Conservation (phyloP, 495 filamentous ascomycete genomes). For the Cenococcum geophilum region DNA sequence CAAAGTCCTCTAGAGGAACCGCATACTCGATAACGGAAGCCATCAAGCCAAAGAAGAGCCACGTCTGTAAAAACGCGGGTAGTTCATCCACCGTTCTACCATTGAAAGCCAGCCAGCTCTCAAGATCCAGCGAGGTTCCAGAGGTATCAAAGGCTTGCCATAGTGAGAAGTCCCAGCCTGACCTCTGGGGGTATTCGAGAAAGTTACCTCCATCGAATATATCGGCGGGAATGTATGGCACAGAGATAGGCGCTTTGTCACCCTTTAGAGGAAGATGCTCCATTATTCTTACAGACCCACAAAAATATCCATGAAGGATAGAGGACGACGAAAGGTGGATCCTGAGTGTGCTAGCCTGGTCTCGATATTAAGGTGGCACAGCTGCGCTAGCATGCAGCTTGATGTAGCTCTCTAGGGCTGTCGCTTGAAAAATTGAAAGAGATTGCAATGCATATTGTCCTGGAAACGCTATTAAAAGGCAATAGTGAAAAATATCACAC, state of each 20-base stretch:
- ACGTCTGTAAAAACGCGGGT: constrained; percentile 10
- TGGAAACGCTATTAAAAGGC: too few species aligned
- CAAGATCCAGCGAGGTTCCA: background rate
- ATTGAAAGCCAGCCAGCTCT: constrained; percentile 1
- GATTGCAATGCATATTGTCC: too few species aligned
- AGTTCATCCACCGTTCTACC: constrained; percentile 8
- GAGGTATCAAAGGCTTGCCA: background rate
- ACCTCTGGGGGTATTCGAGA: constrained; percentile 5
- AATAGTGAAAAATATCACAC: too few species aligned
- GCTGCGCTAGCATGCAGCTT: too few species aligned
- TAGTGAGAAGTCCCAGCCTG: constrained; percentile 16
- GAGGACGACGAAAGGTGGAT: too few species aligned
- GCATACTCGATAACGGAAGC: background rate
- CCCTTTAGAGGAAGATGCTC: constrained; percentile 6
- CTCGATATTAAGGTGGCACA: too few species aligned
- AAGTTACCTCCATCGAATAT: constrained; percentile 12
- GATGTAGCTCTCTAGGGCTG: too few species aligned
- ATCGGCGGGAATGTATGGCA: background rate
- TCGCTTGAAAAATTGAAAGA: too few species aligned
- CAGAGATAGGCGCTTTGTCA: background rate
- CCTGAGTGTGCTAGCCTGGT: too few species aligned
- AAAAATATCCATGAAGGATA: too few species aligned
- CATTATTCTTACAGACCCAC: background rate
- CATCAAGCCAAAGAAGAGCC: constrained; percentile 21
- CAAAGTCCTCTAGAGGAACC: constrained; percentile 12